These are phyloP conservation scores for Pseudovirgaria hyperparasitica DNA, from an alignment of 2,329 filamentous ascomycete species.

Conservation along the genomic window DNA sequence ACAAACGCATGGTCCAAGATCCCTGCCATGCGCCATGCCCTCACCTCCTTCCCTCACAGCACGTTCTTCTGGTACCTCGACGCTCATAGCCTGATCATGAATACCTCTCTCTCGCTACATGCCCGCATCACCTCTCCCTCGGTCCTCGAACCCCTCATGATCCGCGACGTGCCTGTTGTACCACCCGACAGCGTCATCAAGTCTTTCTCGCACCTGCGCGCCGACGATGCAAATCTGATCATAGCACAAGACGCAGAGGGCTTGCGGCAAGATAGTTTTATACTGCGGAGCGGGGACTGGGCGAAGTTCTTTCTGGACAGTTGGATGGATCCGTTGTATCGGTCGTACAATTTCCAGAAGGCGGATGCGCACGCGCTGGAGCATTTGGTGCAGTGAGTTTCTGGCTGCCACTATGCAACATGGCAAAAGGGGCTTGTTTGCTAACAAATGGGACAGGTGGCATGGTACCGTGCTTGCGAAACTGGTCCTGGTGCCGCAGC, in stretches of 20 bases:
- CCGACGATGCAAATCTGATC: constrained; percentile 66
- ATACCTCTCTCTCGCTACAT: constrained; percentile 56
- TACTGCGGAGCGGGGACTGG: constrained; percentile 78
- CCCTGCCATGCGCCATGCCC: constrained; percentile 77
- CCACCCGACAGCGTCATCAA: constrained; percentile 95
- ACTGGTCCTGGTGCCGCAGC: constrained; percentile 79
- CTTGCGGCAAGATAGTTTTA: constrained; percentile 61
- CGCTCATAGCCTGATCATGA: constrained; percentile 78
- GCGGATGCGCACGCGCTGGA: constrained; percentile 82
- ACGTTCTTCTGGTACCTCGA: constrained; percentile 82
- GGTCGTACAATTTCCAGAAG: constrained; percentile 92
- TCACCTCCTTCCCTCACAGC: constrained; percentile 64
- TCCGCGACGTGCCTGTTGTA: constrained; percentile 74
- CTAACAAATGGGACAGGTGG: constrained; percentile 57
- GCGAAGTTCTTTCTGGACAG: constrained; percentile 84
- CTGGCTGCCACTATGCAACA: constrained; percentile 1
- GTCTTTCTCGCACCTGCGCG: constrained; percentile 73
- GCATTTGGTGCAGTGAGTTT: constrained; percentile 37
- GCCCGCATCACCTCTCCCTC: constrained; percentile 54
- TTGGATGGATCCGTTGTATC: constrained; percentile 92
- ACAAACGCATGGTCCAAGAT: constrained; percentile 61
- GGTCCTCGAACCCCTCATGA: constrained; percentile 65
- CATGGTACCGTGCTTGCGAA: constrained; percentile 90
- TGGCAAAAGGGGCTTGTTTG: background rate
- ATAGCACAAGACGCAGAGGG: constrained; percentile 77